Percentiles rank a stretch among this genome's conserved stretches.
Conservation (phyloP, 2,329 filamentous ascomycete species). For the Exophiala xenobiotica region DNA sequence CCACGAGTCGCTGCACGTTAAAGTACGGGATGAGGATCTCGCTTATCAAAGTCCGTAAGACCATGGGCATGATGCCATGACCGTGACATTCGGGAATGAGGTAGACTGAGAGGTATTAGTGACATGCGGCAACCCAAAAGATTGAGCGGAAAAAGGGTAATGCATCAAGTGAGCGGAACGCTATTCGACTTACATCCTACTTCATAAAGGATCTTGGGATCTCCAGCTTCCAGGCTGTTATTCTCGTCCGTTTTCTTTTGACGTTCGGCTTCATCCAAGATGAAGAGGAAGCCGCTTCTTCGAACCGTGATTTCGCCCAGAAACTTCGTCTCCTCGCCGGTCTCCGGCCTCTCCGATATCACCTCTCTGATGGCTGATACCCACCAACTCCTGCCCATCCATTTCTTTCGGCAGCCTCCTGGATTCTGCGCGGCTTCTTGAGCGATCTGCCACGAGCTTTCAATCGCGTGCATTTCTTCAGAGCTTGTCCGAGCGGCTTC, state of each 20-base stretch:
- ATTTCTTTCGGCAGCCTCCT: not conserved
- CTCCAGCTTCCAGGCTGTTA: slow-evolving; percentile 25
- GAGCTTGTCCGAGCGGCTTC: slow-evolving; percentile 24
- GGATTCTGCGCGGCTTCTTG: not conserved
- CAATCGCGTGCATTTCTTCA: slow-evolving; percentile 1
- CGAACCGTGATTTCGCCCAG: slow-evolving; percentile 31
- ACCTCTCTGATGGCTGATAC: slow-evolving; percentile 10
- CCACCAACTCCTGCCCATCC: slow-evolving; percentile 8
- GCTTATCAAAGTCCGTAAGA: slow-evolving; percentile 27
- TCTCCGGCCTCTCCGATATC: slow-evolving; percentile 2
- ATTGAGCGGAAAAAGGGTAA: no score
- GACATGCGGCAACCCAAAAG: no score
- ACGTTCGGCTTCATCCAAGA: slow-evolving; percentile 23
- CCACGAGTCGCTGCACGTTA: slow-evolving; percentile 31
- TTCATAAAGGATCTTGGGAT: slow-evolving; percentile 31
- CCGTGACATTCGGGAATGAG: slow-evolving; percentile 33
- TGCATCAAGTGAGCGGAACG: no score
- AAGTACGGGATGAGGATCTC: slow-evolving; percentile 35
- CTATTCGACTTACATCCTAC: slow-evolving; percentile 11
- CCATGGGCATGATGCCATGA: slow-evolving; percentile 35
- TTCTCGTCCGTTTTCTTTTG: slow-evolving; percentile 25
- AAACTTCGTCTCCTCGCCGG: slow-evolving; percentile 10
- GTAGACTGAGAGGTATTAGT: slow-evolving; percentile 12
- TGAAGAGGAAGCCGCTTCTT: slow-evolving; percentile 33
- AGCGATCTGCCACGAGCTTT: no score